Evolutionary conservation across 31 red algal species (phyloP).

Genomic region (Endocladia muricata): DNA sequence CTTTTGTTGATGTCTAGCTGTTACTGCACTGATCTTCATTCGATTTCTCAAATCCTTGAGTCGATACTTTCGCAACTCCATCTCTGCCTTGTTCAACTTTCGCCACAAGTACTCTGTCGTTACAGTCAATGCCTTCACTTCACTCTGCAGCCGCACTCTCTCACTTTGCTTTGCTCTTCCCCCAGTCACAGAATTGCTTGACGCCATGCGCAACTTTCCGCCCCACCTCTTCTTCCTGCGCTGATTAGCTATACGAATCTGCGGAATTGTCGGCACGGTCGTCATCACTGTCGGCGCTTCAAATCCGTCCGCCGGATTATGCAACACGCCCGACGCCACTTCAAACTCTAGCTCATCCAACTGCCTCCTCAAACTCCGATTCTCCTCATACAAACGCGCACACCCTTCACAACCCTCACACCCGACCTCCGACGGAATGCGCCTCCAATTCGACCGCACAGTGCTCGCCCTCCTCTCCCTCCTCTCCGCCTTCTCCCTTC

Average conservation of each 20-base stretch:
- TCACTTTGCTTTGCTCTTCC: conserved; percentile 49
- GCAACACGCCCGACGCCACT: conserved; percentile 47
- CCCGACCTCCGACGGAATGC: conserved; percentile 51
- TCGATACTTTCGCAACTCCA: conserved; percentile 51
- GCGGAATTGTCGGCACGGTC: neutral
- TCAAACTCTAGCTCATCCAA: conserved; percentile 75
- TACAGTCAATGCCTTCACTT: conserved; percentile 51
- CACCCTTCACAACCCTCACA: conserved; percentile 52
- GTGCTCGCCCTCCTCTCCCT: conserved; percentile 15
- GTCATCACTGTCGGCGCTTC: conserved; percentile 12
- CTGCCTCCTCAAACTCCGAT: conserved; percentile 48
- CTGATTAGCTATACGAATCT: conserved; percentile 5
- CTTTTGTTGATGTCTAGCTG: neutral
- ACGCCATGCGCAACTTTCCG: conserved; percentile 15
- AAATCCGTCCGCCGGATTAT: conserved; percentile 36
- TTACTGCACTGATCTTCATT: conserved; percentile 55
- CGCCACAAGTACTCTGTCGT: conserved; percentile 71
- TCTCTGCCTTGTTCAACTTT: conserved; percentile 71
- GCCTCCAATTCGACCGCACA: conserved; percentile 31
- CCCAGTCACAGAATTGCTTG: neutral
- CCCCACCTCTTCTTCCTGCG: conserved; percentile 34
- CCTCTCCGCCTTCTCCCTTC: neutral
- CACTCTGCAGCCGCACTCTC: conserved; percentile 23
- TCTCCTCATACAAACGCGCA: conserved; percentile 47
- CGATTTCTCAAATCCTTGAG: conserved; percentile 42